Base-by-base conservation (phyloP, 2,329 filamentous ascomycete species). In the Cladosporium sp. region DNA sequence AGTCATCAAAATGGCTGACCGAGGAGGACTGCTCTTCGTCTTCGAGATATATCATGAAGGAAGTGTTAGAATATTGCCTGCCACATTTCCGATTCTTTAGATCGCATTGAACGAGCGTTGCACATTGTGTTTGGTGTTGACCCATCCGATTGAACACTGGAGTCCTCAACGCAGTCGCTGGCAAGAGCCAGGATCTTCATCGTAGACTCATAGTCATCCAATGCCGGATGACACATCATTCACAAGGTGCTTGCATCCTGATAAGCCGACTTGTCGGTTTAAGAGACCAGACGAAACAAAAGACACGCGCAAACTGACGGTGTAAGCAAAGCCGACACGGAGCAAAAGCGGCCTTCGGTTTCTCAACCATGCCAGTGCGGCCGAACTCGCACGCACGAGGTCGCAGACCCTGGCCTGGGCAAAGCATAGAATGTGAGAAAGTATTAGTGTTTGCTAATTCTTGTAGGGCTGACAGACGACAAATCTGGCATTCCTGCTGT, bases 391-490 rank as follows among this genome's bases (percentile, higher is more conserved):
- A 46, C 39, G n/a, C 18, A 46, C 39, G n/a, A 46, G 14, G 39
- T 46, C 21, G 39, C n/a, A 6, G 39, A 46, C 39, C 39, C 39
- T 46, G n/a, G 39, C 39, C 39, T 46, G n/a, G 39, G 39, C 39
- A 46, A 46, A n/a, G n/a, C n/a, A n/a, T n/a, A n/a, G n/a, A n/a
- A n/a, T n/a, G n/a, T n/a, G n/a, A n/a, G n/a, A n/a, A n/a, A 21
- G n/a, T 46, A 46, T 46, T 23, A 21, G n/a, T 46, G 39, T 46
- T 46, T 21, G n/a, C 39, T 46, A 32, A 54, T 11, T 54, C 51
- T 54, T 54, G 51, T 54, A 54, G 13, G 51, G 51, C 51, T 54
- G 51, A 54, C 18, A n/a, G 51, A 54, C n/a, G 26, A 54, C 18
- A 11, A n/a, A 23, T n/a, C 11, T 48, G 23, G 43, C 23, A 49